Base-by-base conservation (phyloP, 192 early-diverging fungal species). In the Chytriomyces sp. region DNA sequence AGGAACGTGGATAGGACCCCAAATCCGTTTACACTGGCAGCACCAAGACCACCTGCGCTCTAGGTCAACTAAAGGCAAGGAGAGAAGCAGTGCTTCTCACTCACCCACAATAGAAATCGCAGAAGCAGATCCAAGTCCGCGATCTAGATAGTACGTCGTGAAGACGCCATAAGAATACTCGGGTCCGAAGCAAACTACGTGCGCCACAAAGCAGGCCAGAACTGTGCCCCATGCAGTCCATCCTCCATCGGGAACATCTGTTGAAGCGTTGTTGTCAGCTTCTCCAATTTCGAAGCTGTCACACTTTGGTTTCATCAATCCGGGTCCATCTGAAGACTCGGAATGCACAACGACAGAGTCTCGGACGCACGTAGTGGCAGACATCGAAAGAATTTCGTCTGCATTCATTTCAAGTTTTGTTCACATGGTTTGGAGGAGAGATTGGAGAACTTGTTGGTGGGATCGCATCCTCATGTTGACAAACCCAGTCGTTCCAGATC, bases 91-190 rank as follows among this genome's bases (percentile, higher is more conserved):
- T n/a, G 17, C 2, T 49, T 32, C 54, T 28, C 52, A 64, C 22
- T 60, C 64, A 39, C 76, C 81, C 14, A 82, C 66, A 26, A 75
- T 44, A 3, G 76, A 52, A 37, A 77, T 75, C 30, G 74, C 32
- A 4, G 62, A 38, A 2, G 75, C 33, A 39, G 33, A 39, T 31
- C 61, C 61, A 1, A 33, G 25, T 8, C 61, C 61, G 31, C 38
- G 61, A 12, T 63, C 38, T 17, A 38, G 31, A 74, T 76, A 83
- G 37, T 82, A 60, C 40, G 68, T 10, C 53, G 74, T 68, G 61
- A 78, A 82, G 26, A 82, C 72, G n/a, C 80, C 73, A 52, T 77
- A 82, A 39, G 75, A 75, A 64, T 81, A 78, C 55, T 78, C 22
- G 17, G 57, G 66, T 22, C 73, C 73, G 44, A 74, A 37, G 56